Percentiles rank a stretch among this genome's conserved stretches.
phyloP scores from a whole-genome alignment of 306 rosid species.

The Vigna angularis region DNA sequence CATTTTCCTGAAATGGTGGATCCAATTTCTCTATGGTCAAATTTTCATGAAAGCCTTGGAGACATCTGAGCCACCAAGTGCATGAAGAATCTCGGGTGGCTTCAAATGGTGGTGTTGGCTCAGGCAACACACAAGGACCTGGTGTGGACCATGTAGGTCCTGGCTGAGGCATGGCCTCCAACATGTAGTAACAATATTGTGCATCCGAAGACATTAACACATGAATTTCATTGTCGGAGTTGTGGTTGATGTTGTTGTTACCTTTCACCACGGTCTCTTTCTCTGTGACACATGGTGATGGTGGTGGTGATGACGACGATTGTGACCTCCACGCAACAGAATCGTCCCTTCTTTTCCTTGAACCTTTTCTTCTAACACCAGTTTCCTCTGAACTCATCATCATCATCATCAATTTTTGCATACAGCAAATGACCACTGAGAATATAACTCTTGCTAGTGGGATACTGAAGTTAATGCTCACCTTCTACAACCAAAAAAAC shows the following conservation, averaged over 20 bases:
- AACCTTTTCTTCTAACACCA: constrained; percentile 21
- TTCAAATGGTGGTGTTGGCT: constrained; percentile 41
- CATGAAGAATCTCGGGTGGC: constrained; percentile 50
- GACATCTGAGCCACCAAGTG: constrained; percentile 64
- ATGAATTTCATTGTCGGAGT: constrained; percentile 30
- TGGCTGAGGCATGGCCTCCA: constrained; percentile 68
- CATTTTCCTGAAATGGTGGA: constrained; percentile 20
- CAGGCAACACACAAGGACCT: constrained; percentile 53
- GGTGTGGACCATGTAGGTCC: constrained; percentile 73
- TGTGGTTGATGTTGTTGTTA: not conserved
- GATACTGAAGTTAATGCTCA: constrained; percentile 9
- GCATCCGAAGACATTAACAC: constrained; percentile 40
- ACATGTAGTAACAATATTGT: constrained; percentile 54
- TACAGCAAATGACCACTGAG: not conserved
- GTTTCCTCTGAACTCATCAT: constrained; percentile 37
- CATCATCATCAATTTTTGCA: constrained; percentile 32
- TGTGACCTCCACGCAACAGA: constrained; percentile 47
- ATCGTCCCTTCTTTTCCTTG: constrained; percentile 36
- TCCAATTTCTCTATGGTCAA: constrained; percentile 34
- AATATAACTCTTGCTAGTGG: constrained; percentile 8
- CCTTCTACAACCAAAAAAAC: not conserved
- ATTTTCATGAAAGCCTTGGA: constrained; percentile 51
- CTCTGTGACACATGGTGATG: constrained; percentile 34
- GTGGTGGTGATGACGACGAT: not conserved
- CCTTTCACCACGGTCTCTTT: constrained; percentile 18